Evolutionary conservation across 2,329 filamentous ascomycete species (phyloP), one percentile per base, ranked within the genome.

Genomic region (Fusarium denticulatum): DNA sequence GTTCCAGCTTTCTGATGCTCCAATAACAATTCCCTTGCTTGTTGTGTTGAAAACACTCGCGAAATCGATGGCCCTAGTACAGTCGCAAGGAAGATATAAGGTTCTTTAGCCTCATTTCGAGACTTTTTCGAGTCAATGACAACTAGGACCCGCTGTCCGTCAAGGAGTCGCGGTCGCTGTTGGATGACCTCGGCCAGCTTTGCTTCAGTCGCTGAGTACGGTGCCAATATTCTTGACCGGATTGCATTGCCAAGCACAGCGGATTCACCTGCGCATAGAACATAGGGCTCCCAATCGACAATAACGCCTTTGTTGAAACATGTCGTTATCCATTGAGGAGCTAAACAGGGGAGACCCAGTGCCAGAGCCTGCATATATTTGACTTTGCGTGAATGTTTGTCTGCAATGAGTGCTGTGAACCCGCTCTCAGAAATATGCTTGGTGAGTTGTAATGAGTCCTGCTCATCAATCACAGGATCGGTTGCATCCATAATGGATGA

Each of bases 361-460:
- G 96, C 95, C 5, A 99, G 88, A 0, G 96, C 96, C 83, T 98
- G 95, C 87, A 98, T 93, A 81, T 96, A 98, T 80, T 98, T 99
- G 56, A 91, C 89, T 71, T 94, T 95, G 52, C 96, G 91, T 12
- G 93, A 96, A 80, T 97, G 93, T 9, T 90, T 89, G 78, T 98
- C 94, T 0, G 95, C 92, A 67, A 99, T 93, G 20, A 98, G 85
- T 8, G 94, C 95, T 0, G 93, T 91, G 79, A 99, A 98, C 1
- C 94, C 92, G 3, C 91, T 85, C 5, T 87, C 83, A 40, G 84
- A 78, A 28, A 88, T 88, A 28, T 85, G 81, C 16, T 85, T 73
- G 4, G 84, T 89, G 2, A 97, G 85, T 3, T 81, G 84, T 24
- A 96, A 59, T 20, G 60, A 71, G 30, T 73, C 79, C 47, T 79